These are phyloP conservation scores for Elaeis guineensis DNA, from an alignment of 176 grass and related monocot genomes.

Conservation along the genomic window DNA sequence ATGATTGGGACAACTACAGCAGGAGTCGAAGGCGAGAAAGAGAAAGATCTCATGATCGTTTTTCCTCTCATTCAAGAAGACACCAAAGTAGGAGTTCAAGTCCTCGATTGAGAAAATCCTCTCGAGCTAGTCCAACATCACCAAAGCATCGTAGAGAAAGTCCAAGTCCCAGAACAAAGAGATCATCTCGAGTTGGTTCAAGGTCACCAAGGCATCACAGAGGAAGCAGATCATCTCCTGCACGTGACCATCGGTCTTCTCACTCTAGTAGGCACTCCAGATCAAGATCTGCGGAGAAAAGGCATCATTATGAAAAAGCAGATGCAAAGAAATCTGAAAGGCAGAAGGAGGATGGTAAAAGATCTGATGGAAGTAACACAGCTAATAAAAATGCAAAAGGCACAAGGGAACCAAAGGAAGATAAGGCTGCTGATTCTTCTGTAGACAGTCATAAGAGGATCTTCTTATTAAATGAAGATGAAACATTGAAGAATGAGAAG, in stretches of 20 bases:
- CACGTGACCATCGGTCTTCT: constrained; percentile 31
- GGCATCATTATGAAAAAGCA: constrained; percentile 49
- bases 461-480: constrained; percentile 27
- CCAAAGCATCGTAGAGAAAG: constrained; percentile 52
- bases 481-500: constrained; percentile 30
- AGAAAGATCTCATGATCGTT: constrained; percentile 6
- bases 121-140: constrained; percentile 39
- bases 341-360: constrained; percentile 34
- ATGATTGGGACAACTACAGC: constrained; percentile 54
- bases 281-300: constrained; percentile 83
- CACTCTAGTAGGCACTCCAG: constrained; percentile 42
- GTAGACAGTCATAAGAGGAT: constrained; percentile 34
- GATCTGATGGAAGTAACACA: constrained; percentile 36
- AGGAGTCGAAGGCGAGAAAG: constrained; percentile 26
- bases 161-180: constrained; percentile 49
- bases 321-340: constrained; percentile 26
- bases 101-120: constrained; percentile 50
- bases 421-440: constrained; percentile 29
- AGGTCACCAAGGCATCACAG: constrained; percentile 48
- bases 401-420: constrained; percentile 42
- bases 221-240: constrained; percentile 49
- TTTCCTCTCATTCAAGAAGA: constrained; percentile 1
- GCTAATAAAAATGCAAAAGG: constrained; percentile 37
- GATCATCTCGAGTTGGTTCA: constrained; percentile 39
- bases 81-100: constrained; percentile 73